phyloP scores from a whole-genome alignment of 1,284 basidiomycete genomes.

The Irpex sp. region DNA sequence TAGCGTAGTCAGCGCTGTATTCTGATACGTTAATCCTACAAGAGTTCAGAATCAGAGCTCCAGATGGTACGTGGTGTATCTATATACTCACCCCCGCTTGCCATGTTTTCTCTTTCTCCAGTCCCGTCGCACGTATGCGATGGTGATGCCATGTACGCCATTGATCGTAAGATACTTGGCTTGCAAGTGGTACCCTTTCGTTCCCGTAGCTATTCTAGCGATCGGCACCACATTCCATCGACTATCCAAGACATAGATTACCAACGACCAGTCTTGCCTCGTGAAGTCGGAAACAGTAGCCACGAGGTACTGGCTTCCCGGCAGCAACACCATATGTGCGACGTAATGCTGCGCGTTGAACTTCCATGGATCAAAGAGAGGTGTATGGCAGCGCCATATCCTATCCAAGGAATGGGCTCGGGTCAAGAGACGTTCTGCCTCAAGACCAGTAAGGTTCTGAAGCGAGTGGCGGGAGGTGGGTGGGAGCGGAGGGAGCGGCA shows the following conservation, averaged over 20 bases:
- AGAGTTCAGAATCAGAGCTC: neutral
- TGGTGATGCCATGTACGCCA: conserved; percentile 49
- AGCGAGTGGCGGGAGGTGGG: conserved; percentile 49
- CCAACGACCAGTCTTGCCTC: conserved; percentile 43
- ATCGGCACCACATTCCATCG: conserved; percentile 41
- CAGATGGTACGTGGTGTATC: too few relatives aligned
- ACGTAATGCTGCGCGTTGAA: conserved; percentile 40
- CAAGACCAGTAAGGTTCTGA: conserved; percentile 42
- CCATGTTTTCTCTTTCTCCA: conserved; percentile 10
- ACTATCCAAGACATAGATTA: conserved; percentile 56
- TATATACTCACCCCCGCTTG: too few relatives aligned
- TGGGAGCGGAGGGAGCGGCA: conserved; percentile 58
- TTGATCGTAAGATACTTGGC: conserved; percentile 58
- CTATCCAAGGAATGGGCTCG: conserved; percentile 58
- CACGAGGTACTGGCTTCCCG: conserved; percentile 67
- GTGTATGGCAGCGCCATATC: conserved; percentile 16
- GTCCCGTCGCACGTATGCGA: conserved; percentile 46
- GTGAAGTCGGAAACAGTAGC: conserved; percentile 49
- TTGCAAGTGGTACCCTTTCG: conserved; percentile 55
- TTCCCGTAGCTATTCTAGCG: conserved; percentile 42
- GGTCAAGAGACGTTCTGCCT: conserved; percentile 59
- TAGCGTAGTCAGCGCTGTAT: conserved; percentile 39
- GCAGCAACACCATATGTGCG: conserved; percentile 56
- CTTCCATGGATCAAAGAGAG: conserved; percentile 23
- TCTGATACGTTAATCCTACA: conserved; percentile 43